Conservation (phyloP, 2,329 filamentous ascomycete species). For the Diplodia mutila region DNA sequence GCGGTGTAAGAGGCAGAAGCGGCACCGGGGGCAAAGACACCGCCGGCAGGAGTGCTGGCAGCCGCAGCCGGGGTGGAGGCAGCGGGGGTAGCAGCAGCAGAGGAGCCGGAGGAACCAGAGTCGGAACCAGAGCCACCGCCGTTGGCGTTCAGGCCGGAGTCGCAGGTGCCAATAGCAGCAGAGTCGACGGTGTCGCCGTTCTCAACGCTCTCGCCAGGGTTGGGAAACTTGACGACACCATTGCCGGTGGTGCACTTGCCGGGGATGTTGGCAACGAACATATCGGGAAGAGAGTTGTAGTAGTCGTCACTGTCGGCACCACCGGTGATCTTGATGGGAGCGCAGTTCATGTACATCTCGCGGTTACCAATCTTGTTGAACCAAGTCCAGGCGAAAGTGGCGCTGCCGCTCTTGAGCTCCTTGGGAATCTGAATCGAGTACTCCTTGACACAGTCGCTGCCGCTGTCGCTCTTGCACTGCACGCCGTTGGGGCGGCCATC, state of each 20-base stretch:
- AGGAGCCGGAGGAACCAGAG: slow-evolving; percentile 30
- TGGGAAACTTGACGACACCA: slow-evolving; percentile 63
- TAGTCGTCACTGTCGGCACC: slow-evolving; percentile 55
- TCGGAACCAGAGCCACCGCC: slow-evolving; percentile 40
- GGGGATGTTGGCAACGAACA: slow-evolving; percentile 74
- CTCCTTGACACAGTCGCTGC: slow-evolving; percentile 46
- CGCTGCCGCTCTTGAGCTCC: slow-evolving; percentile 71
- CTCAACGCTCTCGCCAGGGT: slow-evolving; percentile 65
- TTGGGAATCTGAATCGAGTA: slow-evolving; percentile 73
- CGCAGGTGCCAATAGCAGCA: slow-evolving; percentile 43
- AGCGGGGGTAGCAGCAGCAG: slow-evolving; percentile 26
- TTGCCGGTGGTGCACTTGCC: slow-evolving; percentile 59
- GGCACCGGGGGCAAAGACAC: slow-evolving; percentile 28
- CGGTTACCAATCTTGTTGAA: slow-evolving; percentile 90
- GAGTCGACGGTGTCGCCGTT: slow-evolving; percentile 46
- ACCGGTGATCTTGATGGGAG: slow-evolving; percentile 67
- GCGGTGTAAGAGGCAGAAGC: slow-evolving; percentile 24
- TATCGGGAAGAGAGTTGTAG: slow-evolving; percentile 67
- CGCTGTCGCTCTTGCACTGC: slow-evolving; percentile 27
- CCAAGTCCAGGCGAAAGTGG: slow-evolving; percentile 89
- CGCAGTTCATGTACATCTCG: slow-evolving; percentile 99
- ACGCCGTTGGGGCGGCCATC: slow-evolving; percentile 24
- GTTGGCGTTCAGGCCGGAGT: slow-evolving; percentile 36
- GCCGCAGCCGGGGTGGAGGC: slow-evolving; percentile 29
- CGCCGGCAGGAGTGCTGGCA: slow-evolving; percentile 28